These are phyloP conservation scores for Kuraishia piskuri DNA, from an alignment of 805 yeast genomes.

Conservation along the genomic window DNA sequence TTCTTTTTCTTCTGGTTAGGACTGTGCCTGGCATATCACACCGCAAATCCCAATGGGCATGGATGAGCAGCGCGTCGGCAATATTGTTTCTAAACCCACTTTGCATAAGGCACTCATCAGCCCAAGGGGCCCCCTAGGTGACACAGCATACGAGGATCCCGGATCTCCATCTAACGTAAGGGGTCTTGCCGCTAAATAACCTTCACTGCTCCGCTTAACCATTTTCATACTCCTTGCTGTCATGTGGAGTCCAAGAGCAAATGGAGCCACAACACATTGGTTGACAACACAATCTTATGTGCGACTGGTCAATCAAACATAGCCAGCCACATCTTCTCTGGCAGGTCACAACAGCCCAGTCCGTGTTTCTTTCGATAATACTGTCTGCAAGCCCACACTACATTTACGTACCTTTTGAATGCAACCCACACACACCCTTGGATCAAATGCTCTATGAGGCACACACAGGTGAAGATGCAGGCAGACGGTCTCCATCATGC, in stretches of 20 bases:
- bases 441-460: neutral
- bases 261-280: too few relatives aligned
- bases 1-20: neutral
- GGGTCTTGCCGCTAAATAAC: too few relatives aligned
- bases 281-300: too few relatives aligned
- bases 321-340: neutral
- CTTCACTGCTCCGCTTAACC: too few relatives aligned
- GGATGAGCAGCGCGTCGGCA: neutral
- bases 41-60: neutral
- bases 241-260: too few relatives aligned
- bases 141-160: too few relatives aligned
- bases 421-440: neutral
- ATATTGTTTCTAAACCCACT: too few relatives aligned
- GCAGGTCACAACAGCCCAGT: neutral
- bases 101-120: too few relatives aligned
- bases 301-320: too few relatives aligned
- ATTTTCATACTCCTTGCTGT: too few relatives aligned
- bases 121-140: neutral
- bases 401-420: neutral
- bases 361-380: too few relatives aligned
- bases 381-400: neutral
- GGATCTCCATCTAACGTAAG: too few relatives aligned
- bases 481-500: neutral
- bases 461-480: neutral
- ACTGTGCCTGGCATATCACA: neutral